phyloP scores from a whole-genome alignment of 2,329 filamentous ascomycete species.

The Clonostachys rhizophaga region DNA sequence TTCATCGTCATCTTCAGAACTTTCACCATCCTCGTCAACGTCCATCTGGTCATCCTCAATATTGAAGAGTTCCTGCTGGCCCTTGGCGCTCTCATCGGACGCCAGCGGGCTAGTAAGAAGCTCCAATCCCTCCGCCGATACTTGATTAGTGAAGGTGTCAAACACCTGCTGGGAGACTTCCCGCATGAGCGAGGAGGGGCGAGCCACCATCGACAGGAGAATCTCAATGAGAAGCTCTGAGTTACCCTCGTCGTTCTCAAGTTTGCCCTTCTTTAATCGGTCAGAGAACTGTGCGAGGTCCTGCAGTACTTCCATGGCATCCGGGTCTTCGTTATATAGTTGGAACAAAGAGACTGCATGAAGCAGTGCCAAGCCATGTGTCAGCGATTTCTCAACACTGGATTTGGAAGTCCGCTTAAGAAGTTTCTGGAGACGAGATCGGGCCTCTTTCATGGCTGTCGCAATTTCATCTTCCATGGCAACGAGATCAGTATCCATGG shows the following conservation, averaged over 20 bases:
- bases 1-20: slow-evolving; percentile 13
- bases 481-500: slow-evolving; percentile 46
- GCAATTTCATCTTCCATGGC: slow-evolving; percentile 51
- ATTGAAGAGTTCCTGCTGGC: slow-evolving; percentile 82
- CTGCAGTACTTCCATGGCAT: slow-evolving; percentile 76
- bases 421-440: slow-evolving; percentile 47
- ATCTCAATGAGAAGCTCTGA: slow-evolving; percentile 82
- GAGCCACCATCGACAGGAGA: slow-evolving; percentile 82
- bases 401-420: slow-evolving; percentile 32
- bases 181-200: slow-evolving; percentile 77
- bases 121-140: slow-evolving; percentile 69
- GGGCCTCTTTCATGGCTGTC: slow-evolving; percentile 44
- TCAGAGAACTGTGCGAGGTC: slow-evolving; percentile 77
- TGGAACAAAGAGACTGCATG: slow-evolving; percentile 83
- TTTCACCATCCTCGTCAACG: slow-evolving; percentile 32
- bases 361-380: slow-evolving; percentile 70
- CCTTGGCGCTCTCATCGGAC: slow-evolving; percentile 75
- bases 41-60: slow-evolving; percentile 58
- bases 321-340: slow-evolving; percentile 83
- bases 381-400: slow-evolving; percentile 29
- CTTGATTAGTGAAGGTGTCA: slow-evolving; percentile 69
- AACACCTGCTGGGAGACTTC: slow-evolving; percentile 89
- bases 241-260: slow-evolving; percentile 41
- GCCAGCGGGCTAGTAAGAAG: slow-evolving; percentile 63
- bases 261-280: slow-evolving; percentile 47